Evolutionary conservation across 345 rosid genomes (phyloP).

Genomic region (Xanthoceras sorbifolium): DNA sequence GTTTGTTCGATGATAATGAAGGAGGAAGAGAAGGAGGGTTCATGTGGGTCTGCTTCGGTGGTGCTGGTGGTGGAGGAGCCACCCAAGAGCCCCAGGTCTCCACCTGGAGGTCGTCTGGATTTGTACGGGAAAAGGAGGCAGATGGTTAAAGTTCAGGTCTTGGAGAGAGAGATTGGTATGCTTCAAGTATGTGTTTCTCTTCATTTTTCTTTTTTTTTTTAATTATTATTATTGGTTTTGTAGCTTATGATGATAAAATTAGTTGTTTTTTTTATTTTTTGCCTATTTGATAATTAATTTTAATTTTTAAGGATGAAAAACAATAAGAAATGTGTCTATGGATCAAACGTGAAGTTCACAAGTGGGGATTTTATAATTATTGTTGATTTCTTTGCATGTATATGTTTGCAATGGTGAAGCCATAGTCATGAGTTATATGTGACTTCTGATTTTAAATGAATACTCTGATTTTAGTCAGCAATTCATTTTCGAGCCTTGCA

Average conservation of each 20-base stretch:
- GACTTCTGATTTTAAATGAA: too few species aligned
- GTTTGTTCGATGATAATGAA: conserved; percentile 3
- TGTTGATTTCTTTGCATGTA: too few species aligned
- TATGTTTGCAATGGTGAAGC: too few species aligned
- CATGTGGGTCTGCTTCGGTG: conserved; percentile 25
- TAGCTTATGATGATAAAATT: not conserved
- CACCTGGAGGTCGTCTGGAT: conserved; percentile 39
- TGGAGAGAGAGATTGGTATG: conserved; percentile 49
- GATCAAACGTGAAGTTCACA: not conserved
- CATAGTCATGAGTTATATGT: too few species aligned
- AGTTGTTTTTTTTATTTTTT: too few species aligned
- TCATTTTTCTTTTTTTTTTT: not conserved
- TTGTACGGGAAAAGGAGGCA: conserved; percentile 49
- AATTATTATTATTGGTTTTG: too few species aligned
- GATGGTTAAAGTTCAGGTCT: conserved; percentile 43
- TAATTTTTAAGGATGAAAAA: not conserved
- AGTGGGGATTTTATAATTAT: too few species aligned
- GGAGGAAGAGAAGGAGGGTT: too few species aligned
- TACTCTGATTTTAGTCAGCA: not conserved
- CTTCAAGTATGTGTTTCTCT: conserved; percentile 35
- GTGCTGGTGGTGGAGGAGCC: conserved; percentile 17
- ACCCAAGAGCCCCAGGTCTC: conserved; percentile 39
- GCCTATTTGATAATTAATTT: not conserved
- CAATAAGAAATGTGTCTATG: not conserved
- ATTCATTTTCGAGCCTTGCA: not conserved